These are phyloP conservation scores for Pseudogymnoascus sp. DNA, from an alignment of 2,329 filamentous ascomycete species.

Conservation along the genomic window DNA sequence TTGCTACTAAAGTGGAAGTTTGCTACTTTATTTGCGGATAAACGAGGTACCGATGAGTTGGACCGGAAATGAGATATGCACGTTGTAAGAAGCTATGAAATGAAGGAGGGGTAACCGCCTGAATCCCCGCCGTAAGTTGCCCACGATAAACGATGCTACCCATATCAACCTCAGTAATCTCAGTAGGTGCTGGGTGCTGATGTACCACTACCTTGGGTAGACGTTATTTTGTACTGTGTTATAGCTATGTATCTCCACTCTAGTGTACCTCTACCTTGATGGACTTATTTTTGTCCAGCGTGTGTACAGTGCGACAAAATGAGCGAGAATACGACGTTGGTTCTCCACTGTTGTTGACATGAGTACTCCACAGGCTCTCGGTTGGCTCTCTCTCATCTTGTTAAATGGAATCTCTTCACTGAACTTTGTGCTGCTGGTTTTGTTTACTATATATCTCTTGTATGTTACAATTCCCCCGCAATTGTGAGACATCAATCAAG, in stretches of 20 bases:
- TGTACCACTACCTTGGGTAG: background rate
- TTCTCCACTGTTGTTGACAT: background rate
- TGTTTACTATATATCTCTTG: conserved; percentile 1
- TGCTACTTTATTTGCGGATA: background rate
- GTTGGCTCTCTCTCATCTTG: background rate
- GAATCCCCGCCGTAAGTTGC: background rate
- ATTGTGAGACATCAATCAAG: background rate
- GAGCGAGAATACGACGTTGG: background rate
- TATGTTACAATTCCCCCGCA: background rate
- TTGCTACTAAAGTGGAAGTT: background rate
- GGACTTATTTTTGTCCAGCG: background rate
- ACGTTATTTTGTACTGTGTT: background rate
- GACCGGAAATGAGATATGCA: background rate
- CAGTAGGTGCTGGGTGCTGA: background rate
- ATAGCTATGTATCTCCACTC: background rate
- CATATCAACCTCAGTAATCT: background rate
- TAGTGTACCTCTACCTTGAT: background rate
- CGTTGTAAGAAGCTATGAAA: background rate
- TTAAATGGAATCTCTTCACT: background rate
- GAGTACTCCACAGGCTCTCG: background rate
- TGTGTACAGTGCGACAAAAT: background rate
- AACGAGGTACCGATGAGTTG: background rate
- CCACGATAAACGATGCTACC: background rate
- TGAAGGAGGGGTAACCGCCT: background rate
- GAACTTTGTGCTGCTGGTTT: background rate